These are phyloP conservation scores for Phytophthora idaei DNA, from an alignment of 352 stramenopile genomes.

Conservation along the genomic window DNA sequence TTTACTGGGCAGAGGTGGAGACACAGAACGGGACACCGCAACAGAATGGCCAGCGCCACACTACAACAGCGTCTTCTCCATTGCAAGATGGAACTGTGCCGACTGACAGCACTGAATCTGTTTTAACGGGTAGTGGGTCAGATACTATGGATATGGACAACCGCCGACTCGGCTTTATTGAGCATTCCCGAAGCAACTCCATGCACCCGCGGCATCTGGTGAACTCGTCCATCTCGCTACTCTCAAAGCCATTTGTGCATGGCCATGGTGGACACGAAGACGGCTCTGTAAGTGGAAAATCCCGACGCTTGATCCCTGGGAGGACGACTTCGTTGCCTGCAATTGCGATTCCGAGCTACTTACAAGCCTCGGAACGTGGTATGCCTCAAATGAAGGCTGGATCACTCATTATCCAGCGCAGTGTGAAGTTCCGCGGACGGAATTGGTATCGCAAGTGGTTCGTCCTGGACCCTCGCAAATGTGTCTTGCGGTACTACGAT, in stretches of 20 bases:
- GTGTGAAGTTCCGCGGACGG: conserved; percentile 68
- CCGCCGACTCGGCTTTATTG: conserved; percentile 72
- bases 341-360: conserved; percentile 15
- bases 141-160: conserved; percentile 37
- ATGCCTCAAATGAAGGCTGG: conserved; percentile 48
- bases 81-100: conserved; percentile 13
- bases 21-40: conserved; percentile 28
- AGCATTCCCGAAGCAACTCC: conserved; percentile 55
- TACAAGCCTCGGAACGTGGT: conserved; percentile 2
- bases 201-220: conserved; percentile 73
- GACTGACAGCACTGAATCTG: conserved; percentile 22
- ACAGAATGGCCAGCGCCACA: conserved; percentile 17
- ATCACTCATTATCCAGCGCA: conserved; percentile 72
- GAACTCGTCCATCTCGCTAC: conserved; percentile 75
- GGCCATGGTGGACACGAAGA: conserved; percentile 35
- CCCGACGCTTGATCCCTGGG: conserved; percentile 26
- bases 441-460: conserved; percentile 89
- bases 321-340: conserved; percentile 24
- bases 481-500: conserved; percentile 77
- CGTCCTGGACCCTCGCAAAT: conserved; percentile 65
- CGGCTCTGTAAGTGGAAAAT: conserved; percentile 24
- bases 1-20: conserved; percentile 81
- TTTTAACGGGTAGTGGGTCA: conserved; percentile 7
- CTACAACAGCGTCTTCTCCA: neutral
- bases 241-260: conserved; percentile 69